Percentiles rank a stretch among this genome's conserved stretches.
Conservation (phyloP, 768 basidiomycete species). For the Gelatoporia subvermispora region DNA sequence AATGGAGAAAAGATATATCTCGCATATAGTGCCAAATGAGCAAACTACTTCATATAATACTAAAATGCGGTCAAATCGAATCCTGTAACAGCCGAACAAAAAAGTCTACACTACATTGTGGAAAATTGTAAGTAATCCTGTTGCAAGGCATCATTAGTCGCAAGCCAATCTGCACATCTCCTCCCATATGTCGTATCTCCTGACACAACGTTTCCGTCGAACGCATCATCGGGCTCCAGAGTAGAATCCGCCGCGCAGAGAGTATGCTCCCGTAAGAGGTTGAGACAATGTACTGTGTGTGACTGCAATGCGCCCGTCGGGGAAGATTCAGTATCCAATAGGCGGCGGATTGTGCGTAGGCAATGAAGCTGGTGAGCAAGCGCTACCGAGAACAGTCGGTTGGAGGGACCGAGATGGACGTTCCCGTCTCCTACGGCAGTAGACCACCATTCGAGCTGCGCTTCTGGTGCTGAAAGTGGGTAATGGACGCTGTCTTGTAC, state of each 20-base stretch:
- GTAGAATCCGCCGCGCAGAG: slow-evolving; percentile 27
- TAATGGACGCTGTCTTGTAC: slow-evolving; percentile 6
- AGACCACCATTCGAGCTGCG: slow-evolving; percentile 3
- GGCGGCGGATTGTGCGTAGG: slow-evolving; percentile 20
- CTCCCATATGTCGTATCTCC: background rate
- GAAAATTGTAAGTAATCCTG: too few species aligned
- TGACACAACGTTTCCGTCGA: background rate
- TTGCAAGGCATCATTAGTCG: background rate
- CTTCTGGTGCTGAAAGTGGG: background rate
- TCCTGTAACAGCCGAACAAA: too few species aligned
- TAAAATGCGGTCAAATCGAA: too few species aligned
- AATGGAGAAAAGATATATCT: too few species aligned
- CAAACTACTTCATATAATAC: too few species aligned
- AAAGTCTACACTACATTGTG: too few species aligned
- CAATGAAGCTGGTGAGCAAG: slow-evolving; percentile 20
- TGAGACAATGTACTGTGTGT: slow-evolving; percentile 27
- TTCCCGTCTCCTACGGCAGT: slow-evolving; percentile 11
- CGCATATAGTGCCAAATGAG: too few species aligned
- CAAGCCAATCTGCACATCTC: background rate
- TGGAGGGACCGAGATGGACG: slow-evolving; percentile 21
- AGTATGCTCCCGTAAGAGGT: slow-evolving; percentile 24
- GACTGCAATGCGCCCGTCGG: background rate
- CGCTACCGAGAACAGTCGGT: slow-evolving; percentile 21
- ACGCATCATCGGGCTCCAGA: slow-evolving; percentile 17
- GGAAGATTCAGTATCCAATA: slow-evolving; percentile 10